phyloP scores from a whole-genome alignment of 768 basidiomycete species.

The Lentinula detonsa region DNA sequence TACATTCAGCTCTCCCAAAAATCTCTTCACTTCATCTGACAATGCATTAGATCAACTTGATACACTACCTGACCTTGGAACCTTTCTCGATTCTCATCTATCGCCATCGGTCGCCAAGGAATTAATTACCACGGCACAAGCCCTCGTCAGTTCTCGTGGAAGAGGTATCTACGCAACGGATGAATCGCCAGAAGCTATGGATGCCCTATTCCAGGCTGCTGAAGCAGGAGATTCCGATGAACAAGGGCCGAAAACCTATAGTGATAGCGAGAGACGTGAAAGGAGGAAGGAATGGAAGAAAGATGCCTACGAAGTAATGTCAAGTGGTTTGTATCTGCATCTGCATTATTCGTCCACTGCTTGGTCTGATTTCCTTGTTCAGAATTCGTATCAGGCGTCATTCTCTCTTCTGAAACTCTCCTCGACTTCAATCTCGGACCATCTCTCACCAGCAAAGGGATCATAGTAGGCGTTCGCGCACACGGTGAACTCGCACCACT shows the following conservation, averaged over 20 bases:
- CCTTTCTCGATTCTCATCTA: constrained; percentile 34
- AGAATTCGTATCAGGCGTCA: constrained; percentile 48
- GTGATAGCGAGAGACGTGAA: constrained; percentile 31
- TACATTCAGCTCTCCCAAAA: constrained; percentile 21
- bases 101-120: constrained; percentile 32
- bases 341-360: background rate
- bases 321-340: constrained; percentile 24
- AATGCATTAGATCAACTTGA: constrained; percentile 7
- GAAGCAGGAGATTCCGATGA: constrained; percentile 18
- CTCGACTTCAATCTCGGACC: constrained; percentile 43
- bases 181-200: constrained; percentile 39
- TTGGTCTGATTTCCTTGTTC: background rate
- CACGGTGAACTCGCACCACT: constrained; percentile 43
- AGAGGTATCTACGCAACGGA: constrained; percentile 53
- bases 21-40: constrained; percentile 25
- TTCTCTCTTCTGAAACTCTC: constrained; percentile 43
- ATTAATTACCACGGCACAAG: constrained; percentile 36
- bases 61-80: constrained; percentile 12
- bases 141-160: constrained; percentile 40
- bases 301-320: constrained; percentile 34
- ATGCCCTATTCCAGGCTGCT: constrained; percentile 30
- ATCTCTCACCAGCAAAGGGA: constrained; percentile 34
- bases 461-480: constrained; percentile 45
- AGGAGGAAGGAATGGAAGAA: constrained; percentile 38
- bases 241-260: constrained; percentile 15